Evolutionary conservation across 805 yeast genomes (phyloP).

Genomic region (Candida awuae): DNA sequence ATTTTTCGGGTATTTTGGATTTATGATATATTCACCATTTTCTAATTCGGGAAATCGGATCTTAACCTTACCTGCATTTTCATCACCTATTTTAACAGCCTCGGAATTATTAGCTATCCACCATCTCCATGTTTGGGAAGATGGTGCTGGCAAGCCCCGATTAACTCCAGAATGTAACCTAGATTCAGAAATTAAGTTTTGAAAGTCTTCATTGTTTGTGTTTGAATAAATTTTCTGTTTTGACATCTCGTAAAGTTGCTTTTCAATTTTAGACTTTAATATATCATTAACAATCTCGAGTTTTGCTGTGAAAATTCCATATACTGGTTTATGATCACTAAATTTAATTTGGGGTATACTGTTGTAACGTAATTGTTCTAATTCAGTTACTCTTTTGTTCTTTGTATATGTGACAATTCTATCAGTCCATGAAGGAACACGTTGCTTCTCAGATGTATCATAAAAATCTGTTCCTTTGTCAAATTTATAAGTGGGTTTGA

Average conservation of each 20-base stretch:
- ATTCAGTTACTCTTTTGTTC: conserved; percentile 40
- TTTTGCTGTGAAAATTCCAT: conserved; percentile 56
- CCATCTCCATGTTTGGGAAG: conserved; percentile 60
- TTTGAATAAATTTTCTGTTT: conserved; percentile 36
- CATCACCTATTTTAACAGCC: conserved; percentile 5
- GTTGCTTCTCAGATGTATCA: conserved; percentile 84
- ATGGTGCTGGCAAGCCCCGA: conserved; percentile 74
- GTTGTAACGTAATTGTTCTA: conserved; percentile 55
- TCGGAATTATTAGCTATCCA: conserved; percentile 73
- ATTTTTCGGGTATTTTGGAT: conserved; percentile 62
- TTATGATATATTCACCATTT: conserved; percentile 42
- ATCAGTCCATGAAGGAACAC: conserved; percentile 98
- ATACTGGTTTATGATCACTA: conserved; percentile 90
- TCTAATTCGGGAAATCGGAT: conserved; percentile 44
- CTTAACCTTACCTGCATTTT: conserved; percentile 43
- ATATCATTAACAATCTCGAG: conserved; percentile 60
- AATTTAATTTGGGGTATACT: conserved; percentile 49
- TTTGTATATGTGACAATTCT: conserved; percentile 58
- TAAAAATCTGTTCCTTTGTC: conserved; percentile 77
- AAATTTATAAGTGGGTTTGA: conserved; percentile 90
- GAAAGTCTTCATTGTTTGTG: conserved; percentile 21
- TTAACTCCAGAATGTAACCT: conserved; percentile 20
- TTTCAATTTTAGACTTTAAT: conserved; percentile 40
- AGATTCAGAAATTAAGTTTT: conserved; percentile 10
- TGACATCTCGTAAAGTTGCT: conserved; percentile 47